These are phyloP conservation scores for Dryadomyces quercus-mongolicae DNA, from an alignment of 2,329 filamentous ascomycete species.

Conservation along the genomic window DNA sequence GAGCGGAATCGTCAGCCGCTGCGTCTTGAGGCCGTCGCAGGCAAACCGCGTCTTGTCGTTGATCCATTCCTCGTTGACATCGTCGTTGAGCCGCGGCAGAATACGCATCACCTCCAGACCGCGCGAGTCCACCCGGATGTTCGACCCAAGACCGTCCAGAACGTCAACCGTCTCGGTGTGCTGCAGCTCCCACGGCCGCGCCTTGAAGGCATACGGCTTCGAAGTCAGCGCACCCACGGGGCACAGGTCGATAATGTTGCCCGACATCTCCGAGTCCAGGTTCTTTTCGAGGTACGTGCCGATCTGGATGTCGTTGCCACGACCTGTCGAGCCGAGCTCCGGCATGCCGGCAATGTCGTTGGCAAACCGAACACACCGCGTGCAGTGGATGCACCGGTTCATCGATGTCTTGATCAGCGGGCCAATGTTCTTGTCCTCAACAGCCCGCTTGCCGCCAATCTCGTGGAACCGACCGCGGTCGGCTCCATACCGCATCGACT, in stretches of 20 bases:
- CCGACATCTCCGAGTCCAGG: slow-evolving; percentile 87
- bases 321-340: slow-evolving; percentile 85
- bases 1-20: slow-evolving; percentile 84
- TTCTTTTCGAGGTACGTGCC: slow-evolving; percentile 94
- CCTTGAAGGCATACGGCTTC: slow-evolving; percentile 95
- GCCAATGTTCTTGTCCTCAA: slow-evolving; percentile 99
- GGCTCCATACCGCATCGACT: slow-evolving; percentile 96
- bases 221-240: slow-evolving; percentile 93
- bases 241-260: slow-evolving; percentile 96
- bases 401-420: slow-evolving; percentile 98
- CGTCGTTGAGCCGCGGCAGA: slow-evolving; percentile 85
- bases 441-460: slow-evolving; percentile 85
- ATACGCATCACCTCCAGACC: slow-evolving; percentile 95
- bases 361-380: slow-evolving; percentile 91
- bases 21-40: slow-evolving; percentile 91
- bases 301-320: slow-evolving; percentile 96
- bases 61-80: slow-evolving; percentile 99
- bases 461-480: slow-evolving; percentile 97
- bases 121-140: slow-evolving; percentile 85
- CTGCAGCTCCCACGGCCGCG: slow-evolving; percentile 93
- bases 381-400: slow-evolving; percentile 99
- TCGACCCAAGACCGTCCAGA: slow-evolving; percentile 82
- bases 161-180: slow-evolving; percentile 95
- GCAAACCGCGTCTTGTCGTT: slow-evolving; percentile 97
- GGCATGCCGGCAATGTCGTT: slow-evolving; percentile 95